Percentiles rank a stretch among this genome's conserved stretches.
Conservation (phyloP, 192 early-diverging fungal species). For the Coemansia sp. region DNA sequence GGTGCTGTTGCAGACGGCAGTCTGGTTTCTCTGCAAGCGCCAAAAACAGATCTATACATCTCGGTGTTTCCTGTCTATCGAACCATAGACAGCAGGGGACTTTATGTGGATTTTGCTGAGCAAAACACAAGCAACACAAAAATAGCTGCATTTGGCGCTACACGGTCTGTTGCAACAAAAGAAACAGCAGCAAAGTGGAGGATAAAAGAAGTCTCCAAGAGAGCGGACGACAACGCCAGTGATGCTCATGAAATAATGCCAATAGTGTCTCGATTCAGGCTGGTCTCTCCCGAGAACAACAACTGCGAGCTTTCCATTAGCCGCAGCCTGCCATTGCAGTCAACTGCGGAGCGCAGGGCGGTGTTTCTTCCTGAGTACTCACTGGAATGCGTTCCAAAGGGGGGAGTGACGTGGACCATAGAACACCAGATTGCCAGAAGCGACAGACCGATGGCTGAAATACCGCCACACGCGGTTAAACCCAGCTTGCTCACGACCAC, state of each 20-base stretch:
- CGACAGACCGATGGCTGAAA: constrained; percentile 61
- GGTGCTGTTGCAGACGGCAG: constrained; percentile 71
- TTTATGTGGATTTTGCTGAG: constrained; percentile 57
- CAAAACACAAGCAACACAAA: constrained; percentile 24
- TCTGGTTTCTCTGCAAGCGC: constrained; percentile 68
- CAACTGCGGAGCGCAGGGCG: background rate
- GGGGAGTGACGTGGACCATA: constrained; percentile 84
- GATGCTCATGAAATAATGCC: constrained; percentile 19
- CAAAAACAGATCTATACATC: constrained; percentile 69
- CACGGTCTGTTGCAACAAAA: background rate
- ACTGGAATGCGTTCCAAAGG: constrained; percentile 48
- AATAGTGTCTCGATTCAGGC: constrained; percentile 74
- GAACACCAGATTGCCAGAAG: constrained; percentile 75
- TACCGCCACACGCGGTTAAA: constrained; percentile 52
- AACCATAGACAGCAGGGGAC: background rate
- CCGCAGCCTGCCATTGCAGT: background rate
- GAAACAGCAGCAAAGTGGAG: background rate
- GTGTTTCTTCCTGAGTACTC: constrained; percentile 26
- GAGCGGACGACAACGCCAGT: background rate
- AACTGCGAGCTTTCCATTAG: constrained; percentile 57
- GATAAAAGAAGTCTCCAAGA: background rate
- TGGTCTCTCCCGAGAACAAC: constrained; percentile 65
- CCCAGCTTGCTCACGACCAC: constrained; percentile 72
- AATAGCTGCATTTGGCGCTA: background rate
- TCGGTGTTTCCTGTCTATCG: constrained; percentile 15